Base-by-base conservation (phyloP, 345 rosid species). In the Gossypium raimondii region DNA sequence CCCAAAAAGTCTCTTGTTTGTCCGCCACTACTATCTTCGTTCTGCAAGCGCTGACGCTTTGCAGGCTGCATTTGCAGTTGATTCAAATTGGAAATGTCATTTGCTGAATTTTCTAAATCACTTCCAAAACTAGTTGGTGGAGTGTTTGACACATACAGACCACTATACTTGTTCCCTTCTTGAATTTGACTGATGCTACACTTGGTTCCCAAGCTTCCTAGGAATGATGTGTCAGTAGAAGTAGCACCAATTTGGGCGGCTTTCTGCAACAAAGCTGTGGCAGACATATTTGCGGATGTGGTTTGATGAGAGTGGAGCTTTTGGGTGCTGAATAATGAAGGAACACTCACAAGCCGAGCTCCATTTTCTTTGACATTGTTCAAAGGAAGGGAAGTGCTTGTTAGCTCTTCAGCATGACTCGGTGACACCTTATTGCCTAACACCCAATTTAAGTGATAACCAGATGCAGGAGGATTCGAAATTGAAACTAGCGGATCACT, bases 1-100 rank as follows among this genome's bases (percentile, higher is more conserved):
- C 99, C 98, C 44, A 95, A 84, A 71, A 95, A 95, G 64, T 95
- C 97, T 73, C 99, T 86, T 17, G 98, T 95, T 81, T 94, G 85
- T 86, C 93, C 97, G 14, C 66, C 81, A 10, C 24, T 66, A 11
- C 34, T 66, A 29, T 75, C 78, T 66, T 75, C 78, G 59, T 65
- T 84, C 60, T 78, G 87, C 50, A 76, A 44, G 47, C 75, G 87
- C 81, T 82, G 87, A 58, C 92, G 85, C 70, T 90, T 95, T 60
- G 86, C 86, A 7, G 91, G 89, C 78, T 81, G 83, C 83, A 82
- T 86, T 47, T 85, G 90, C 67, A 84, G 9, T 68, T 86, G 88
- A 70, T 75, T 81, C 80, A 84, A 66, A 57, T 84, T 80, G 45
- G 83, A 72, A 73, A 84, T 81, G 38, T 80, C 84, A 64, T 83